phyloP scores from a whole-genome alignment of 805 yeast genomes.

The Kodamaea sagamina region DNA sequence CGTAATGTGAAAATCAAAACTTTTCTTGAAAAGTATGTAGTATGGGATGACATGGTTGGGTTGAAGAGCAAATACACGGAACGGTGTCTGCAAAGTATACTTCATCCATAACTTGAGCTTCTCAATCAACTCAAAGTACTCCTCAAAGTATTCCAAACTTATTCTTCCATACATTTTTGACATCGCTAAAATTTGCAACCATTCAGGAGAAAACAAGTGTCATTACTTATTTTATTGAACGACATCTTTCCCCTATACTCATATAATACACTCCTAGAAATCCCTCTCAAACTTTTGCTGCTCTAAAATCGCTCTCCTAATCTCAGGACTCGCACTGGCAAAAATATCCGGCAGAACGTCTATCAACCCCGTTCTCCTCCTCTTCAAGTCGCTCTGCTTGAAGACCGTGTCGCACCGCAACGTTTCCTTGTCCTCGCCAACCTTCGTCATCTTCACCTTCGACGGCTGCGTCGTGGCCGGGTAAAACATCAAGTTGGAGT shows the following conservation, averaged over 20 bases:
- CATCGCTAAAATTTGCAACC: no score
- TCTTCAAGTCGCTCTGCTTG: slow-evolving; percentile 47
- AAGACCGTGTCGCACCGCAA: slow-evolving; percentile 49
- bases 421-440: slow-evolving; percentile 27
- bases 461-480: slow-evolving; percentile 79
- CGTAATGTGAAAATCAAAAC: no score
- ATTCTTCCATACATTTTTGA: no score
- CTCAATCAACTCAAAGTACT: no score
- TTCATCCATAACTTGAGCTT: no score
- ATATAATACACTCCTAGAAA: neutral
- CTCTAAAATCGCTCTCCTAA: slow-evolving; percentile 57
- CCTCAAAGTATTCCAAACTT: no score
- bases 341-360: slow-evolving; percentile 61
- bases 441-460: slow-evolving; percentile 30
- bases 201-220: no score
- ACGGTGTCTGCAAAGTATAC: no score
- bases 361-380: slow-evolving; percentile 62
- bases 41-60: no score
- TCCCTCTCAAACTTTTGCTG: slow-evolving; percentile 56
- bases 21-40: no score
- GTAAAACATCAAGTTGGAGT: slow-evolving; percentile 77
- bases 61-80: no score
- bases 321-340: slow-evolving; percentile 54
- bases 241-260: neutral
- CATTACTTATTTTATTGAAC: neutral